Evolutionary conservation across 768 basidiomycete species (phyloP).

Genomic region (Tylopilus felleus): DNA sequence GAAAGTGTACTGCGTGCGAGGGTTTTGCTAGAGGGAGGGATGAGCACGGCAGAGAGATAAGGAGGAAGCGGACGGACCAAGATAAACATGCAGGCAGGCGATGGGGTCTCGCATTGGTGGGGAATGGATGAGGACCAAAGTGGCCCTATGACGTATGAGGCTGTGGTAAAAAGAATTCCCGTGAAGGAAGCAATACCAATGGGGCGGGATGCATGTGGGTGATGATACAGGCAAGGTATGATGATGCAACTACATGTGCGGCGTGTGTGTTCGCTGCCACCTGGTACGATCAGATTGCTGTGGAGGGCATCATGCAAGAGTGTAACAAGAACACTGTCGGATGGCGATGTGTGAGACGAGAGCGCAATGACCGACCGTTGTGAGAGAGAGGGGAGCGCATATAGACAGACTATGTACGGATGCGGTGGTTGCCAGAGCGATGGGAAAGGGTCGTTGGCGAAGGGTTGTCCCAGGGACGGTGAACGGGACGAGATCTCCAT

Average conservation of each 20-base stretch:
- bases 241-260: slow-evolving; percentile 28
- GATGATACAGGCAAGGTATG: slow-evolving; percentile 25
- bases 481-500: slow-evolving; percentile 16
- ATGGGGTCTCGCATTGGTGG: slow-evolving; percentile 24
- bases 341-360: slow-evolving; percentile 17
- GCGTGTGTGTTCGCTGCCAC: slow-evolving; percentile 15
- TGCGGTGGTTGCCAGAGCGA: slow-evolving; percentile 20
- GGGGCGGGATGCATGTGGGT: slow-evolving; percentile 10
- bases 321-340: slow-evolving; percentile 9
- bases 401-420: slow-evolving; percentile 12
- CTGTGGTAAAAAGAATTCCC: slow-evolving; percentile 4
- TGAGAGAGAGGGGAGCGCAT: slow-evolving; percentile 6
- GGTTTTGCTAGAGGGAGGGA: slow-evolving; percentile 12
- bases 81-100: slow-evolving; percentile 41
- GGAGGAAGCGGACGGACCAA: slow-evolving; percentile 30
- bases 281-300: slow-evolving; percentile 6
- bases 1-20: slow-evolving; percentile 54
- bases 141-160: slow-evolving; percentile 26
- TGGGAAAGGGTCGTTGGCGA: neutral
- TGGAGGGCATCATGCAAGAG: slow-evolving; percentile 3
- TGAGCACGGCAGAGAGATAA: neutral
- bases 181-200: neutral
- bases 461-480: slow-evolving; percentile 10
- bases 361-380: slow-evolving; percentile 1
- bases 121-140: slow-evolving; percentile 8